Evolutionary conservation across 2,329 filamentous ascomycete species (phyloP).

Genomic region (Exophiala xenobiotica): DNA sequence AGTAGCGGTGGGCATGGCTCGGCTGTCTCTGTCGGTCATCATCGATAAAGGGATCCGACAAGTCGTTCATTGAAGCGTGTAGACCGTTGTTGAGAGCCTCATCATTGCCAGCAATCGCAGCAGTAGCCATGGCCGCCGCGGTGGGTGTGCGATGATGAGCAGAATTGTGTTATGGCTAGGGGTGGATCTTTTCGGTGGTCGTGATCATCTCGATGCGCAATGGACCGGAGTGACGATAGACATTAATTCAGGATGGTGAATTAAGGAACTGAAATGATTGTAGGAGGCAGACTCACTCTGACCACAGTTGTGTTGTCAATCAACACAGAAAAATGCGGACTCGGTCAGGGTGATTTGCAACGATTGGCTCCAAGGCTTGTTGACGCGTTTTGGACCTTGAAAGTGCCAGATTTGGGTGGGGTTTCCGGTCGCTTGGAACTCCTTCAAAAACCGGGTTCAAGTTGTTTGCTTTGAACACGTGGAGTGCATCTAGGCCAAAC

Average conservation of each 20-base stretch:
- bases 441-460: constrained; percentile 11
- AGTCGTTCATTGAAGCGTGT: constrained; percentile 19
- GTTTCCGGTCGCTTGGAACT: too few species aligned
- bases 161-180: constrained; percentile 4
- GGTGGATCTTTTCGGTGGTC: constrained; percentile 4
- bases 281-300: neutral
- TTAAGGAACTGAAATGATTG: constrained; percentile 2
- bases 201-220: constrained; percentile 12
- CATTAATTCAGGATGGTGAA: constrained; percentile 1
- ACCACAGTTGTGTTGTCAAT: constrained; percentile 22
- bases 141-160: constrained; percentile 2
- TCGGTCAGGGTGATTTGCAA: constrained; percentile 10
- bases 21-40: constrained; percentile 34
- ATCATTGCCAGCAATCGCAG: constrained; percentile 15
- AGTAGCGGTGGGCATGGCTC: constrained; percentile 65
- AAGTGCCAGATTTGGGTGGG: constrained; percentile 9
- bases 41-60: constrained; percentile 42
- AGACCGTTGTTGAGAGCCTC: constrained; percentile 14
- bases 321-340: constrained; percentile 25
- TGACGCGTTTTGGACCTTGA: constrained; percentile 16
- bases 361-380: constrained; percentile 22
- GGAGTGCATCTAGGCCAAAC: too few species aligned
- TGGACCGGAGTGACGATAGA: neutral
- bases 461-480: too few species aligned
- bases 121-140: constrained; percentile 20